These are phyloP conservation scores for Talinum fruticosum DNA, from an alignment of 148 eudicot species.

Conservation along the genomic window DNA sequence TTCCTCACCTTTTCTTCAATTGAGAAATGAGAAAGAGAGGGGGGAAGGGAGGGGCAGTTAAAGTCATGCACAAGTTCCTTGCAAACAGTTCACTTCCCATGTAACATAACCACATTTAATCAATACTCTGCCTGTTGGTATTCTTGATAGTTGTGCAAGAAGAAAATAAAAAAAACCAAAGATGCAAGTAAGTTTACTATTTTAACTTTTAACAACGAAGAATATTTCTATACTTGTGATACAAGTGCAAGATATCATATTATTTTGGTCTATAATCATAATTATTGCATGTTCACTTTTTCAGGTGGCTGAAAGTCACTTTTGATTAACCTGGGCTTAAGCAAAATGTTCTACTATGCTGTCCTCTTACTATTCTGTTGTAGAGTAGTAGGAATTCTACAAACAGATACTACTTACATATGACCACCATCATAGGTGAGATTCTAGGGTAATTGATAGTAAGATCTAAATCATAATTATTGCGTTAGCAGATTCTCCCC, in stretches of 20 bases:
- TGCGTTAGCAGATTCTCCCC: too few species aligned
- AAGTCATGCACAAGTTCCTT: neutral
- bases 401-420: too few species aligned
- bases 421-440: too few species aligned
- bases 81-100: neutral
- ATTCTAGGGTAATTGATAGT: too few species aligned
- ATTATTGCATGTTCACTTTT: too few species aligned
- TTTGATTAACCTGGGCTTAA: neutral
- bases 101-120: neutral
- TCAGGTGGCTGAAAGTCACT: too few species aligned
- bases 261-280: too few species aligned
- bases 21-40: too few species aligned
- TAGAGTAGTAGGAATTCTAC: neutral
- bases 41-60: neutral
- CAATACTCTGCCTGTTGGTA: neutral
- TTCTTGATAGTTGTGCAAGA: neutral
- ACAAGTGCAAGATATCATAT: too few species aligned
- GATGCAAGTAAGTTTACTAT: neutral
- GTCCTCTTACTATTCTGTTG: neutral
- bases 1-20: neutral
- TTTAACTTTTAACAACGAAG: neutral
- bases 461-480: too few species aligned
- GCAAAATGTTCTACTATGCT: neutral
- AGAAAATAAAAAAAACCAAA: neutral
- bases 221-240: too few species aligned